Conservation (phyloP, 163 green algal genomes). For the Scenedesmus sp. region DNA sequence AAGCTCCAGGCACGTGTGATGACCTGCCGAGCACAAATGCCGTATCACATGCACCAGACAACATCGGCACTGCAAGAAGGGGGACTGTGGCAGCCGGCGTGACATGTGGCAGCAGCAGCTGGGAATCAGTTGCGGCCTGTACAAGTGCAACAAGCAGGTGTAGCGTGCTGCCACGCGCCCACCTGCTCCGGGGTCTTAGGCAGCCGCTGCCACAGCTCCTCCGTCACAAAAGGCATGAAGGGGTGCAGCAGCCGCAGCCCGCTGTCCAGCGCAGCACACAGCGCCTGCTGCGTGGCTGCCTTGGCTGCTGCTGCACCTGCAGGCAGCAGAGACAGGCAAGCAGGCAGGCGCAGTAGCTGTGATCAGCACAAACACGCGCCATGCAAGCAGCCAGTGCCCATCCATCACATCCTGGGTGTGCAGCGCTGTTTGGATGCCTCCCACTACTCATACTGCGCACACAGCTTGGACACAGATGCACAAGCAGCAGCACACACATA, state of each 20-base stretch:
- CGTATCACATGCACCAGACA: too few relatives aligned
- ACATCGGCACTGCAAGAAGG: too few relatives aligned
- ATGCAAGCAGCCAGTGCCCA: not conserved
- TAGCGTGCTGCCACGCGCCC: not conserved
- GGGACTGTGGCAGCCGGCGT: too few relatives aligned
- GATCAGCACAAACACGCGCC: not conserved
- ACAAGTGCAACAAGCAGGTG: too few relatives aligned
- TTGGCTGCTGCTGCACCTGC: constrained; percentile 44
- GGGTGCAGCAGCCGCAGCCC: constrained; percentile 94
- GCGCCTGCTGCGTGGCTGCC: constrained; percentile 65
- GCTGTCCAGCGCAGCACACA: constrained; percentile 80
- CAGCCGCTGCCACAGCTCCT: constrained; percentile 99
- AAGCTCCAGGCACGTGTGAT: too few relatives aligned
- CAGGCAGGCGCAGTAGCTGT: not conserved
- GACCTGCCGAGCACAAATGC: too few relatives aligned
- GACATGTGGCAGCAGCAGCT: too few relatives aligned
- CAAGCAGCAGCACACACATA: not conserved
- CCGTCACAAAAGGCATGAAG: constrained; percentile 99
- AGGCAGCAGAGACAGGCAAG: not conserved
- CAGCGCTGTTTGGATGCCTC: too few relatives aligned
- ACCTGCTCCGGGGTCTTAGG: constrained; percentile 63
- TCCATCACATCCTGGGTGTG: too few relatives aligned
- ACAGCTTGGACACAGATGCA: not conserved
- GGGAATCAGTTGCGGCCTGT: too few relatives aligned
- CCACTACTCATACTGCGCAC: too few relatives aligned